Percentiles rank a stretch among this genome's conserved stretches.
phyloP scores from a whole-genome alignment of 768 basidiomycete species.

The Xanthoconium stramineum region DNA sequence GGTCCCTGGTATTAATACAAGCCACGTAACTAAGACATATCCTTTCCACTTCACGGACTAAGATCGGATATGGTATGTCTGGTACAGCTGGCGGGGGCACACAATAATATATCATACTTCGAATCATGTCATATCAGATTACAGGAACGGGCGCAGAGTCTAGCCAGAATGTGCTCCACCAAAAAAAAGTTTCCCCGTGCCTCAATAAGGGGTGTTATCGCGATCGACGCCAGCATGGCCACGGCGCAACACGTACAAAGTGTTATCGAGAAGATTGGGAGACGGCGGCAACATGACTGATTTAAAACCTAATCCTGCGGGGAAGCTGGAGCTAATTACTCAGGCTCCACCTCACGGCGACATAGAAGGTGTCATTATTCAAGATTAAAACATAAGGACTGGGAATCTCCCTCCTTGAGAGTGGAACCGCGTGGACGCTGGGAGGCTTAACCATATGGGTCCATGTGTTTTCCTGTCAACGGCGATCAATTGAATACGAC shows the following conservation, averaged over 20 bases:
- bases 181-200: slow-evolving; percentile 13
- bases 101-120: slow-evolving; percentile 8
- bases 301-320: slow-evolving; percentile 15
- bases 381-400: slow-evolving; percentile 15
- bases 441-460: slow-evolving; percentile 30
- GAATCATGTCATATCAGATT: slow-evolving; percentile 15
- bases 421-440: slow-evolving; percentile 25
- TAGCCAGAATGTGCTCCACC: slow-evolving; percentile 7
- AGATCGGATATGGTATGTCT: slow-evolving; percentile 2
- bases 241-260: slow-evolving; percentile 29
- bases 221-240: slow-evolving; percentile 28
- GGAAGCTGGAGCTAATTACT: slow-evolving; percentile 8
- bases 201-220: slow-evolving; percentile 27
- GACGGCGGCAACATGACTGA: slow-evolving; percentile 18
- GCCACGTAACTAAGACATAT: not conserved
- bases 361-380: slow-evolving; percentile 7
- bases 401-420: slow-evolving; percentile 12
- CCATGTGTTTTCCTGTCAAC: slow-evolving; percentile 31
- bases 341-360: slow-evolving; percentile 5
- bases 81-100: slow-evolving; percentile 1
- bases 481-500: slow-evolving; percentile 36
- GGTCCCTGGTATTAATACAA: not conserved
- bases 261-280: slow-evolving; percentile 52
- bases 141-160: slow-evolving; percentile 10
- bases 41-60: not conserved